Base-by-base conservation (phyloP, 1,139 yeast species). In the Pichia sp. region DNA sequence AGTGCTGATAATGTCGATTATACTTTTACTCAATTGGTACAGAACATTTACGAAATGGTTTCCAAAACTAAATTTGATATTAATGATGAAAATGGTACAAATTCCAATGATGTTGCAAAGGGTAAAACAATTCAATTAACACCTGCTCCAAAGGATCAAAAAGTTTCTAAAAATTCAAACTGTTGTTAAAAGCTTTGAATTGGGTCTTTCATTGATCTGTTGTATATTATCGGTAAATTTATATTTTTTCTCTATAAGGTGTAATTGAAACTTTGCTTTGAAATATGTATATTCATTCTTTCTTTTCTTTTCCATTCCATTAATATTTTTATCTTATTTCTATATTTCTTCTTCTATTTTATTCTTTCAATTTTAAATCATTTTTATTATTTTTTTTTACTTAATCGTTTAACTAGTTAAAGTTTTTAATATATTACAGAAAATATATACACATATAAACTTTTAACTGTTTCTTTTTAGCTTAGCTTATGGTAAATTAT, bases 61-160 rank as follows among this genome's bases (percentile, higher is more conserved):
- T 79, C 86, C 51, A 83, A 83, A 62, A 89, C 84, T 60, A 88
- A 82, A 63, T 78, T 89, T 54, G 96, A 91, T 59, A 67, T 88
- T 61, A 62, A 59, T 35, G 81, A 75, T 59, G 79, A 73, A 55
- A 69, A 63, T 39, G 78, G 51, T 33, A 51, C 50, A 55, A 80
- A 81, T 40, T 44, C 56, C 16, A 69, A 77, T 24, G 39, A 42
- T 16, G 36, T 45, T 21, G 42, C 37, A 8, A 45, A 45, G 40
- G 97, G 97, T 19, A 95, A 93, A 52, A 88, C 96, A 31, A 89
- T 91, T 61, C 78, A 87, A 47, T 80, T 91, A 62, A 86, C 97
- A 9, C 96, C 95, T 45, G 88, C 94, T 44, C 95, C 96, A 37
- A 86, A 83, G 57, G 93, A 85, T 55, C 71, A 70, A 64, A 77